These are phyloP conservation scores for Phoma sp. DNA, from an alignment of 2,329 filamentous ascomycete genomes.

Conservation along the genomic window DNA sequence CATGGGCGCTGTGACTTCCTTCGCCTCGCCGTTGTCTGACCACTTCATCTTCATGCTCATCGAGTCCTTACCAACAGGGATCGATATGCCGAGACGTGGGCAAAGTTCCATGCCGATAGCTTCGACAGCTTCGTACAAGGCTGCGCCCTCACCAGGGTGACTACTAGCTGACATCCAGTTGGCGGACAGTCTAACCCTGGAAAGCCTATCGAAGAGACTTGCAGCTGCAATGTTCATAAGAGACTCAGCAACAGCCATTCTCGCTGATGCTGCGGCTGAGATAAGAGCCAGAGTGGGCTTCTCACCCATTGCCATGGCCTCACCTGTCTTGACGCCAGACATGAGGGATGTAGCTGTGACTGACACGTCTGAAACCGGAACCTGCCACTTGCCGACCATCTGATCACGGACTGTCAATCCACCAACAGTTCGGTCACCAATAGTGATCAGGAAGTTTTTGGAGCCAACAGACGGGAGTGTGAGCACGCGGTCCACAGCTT, in stretches of 20 bases:
- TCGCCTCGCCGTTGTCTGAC: constrained; percentile 68
- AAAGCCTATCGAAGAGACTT: constrained; percentile 73
- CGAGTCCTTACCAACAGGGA: constrained; percentile 97
- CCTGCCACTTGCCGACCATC: constrained; percentile 96
- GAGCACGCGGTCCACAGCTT: constrained; percentile 82
- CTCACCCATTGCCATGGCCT: constrained; percentile 98
- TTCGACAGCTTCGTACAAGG: constrained; percentile 90
- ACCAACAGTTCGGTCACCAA: constrained; percentile 89
- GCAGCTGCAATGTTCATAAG: constrained; percentile 91
- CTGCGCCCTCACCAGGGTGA: constrained; percentile 90
- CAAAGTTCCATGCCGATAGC: constrained; percentile 93
- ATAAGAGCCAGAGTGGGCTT: constrained; percentile 89
- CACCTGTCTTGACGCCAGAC: constrained; percentile 75
- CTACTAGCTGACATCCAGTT: constrained; percentile 99
- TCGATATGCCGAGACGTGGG: constrained; percentile 86
- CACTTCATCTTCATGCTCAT: constrained; percentile 99
- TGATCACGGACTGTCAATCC: constrained; percentile 89
- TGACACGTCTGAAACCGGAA: constrained; percentile 89
- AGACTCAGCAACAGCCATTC: constrained; percentile 95
- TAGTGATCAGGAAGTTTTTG: constrained; percentile 96
- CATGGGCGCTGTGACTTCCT: constrained; percentile 90
- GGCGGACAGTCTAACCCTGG: constrained; percentile 84
- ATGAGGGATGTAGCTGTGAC: constrained; percentile 86
- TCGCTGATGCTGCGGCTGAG: constrained; percentile 84
- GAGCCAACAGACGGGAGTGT: constrained; percentile 90